Percentiles rank a stretch among this genome's conserved stretches.
phyloP scores from a whole-genome alignment of 345 rosid genomes.

The Brassica cretica region DNA sequence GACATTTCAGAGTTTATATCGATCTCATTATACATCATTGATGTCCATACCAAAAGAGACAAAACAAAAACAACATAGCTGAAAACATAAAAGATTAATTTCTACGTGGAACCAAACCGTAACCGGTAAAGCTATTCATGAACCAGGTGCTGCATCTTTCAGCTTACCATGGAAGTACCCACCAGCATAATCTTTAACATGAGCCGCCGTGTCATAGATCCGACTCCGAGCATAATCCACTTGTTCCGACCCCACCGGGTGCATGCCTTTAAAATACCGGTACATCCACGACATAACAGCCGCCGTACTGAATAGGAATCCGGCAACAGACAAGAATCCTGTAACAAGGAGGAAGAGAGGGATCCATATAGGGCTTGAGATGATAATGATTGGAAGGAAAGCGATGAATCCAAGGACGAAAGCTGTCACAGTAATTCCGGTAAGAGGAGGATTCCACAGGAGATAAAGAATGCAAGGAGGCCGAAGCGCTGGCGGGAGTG shows the following conservation, averaged over 20 bases:
- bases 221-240: conserved; percentile 69
- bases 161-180: conserved; percentile 74
- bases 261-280: conserved; percentile 62
- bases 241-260: conserved; percentile 69
- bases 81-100: background rate
- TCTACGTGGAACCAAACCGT: background rate
- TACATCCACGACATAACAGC: conserved; percentile 68
- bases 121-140: conserved; percentile 41
- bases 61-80: background rate
- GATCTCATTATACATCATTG: conserved; percentile 7
- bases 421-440: conserved; percentile 58
- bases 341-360: conserved; percentile 43
- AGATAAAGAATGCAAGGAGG: conserved; percentile 52
- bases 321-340: conserved; percentile 53
- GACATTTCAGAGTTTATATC: conserved; percentile 1
- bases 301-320: conserved; percentile 45
- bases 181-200: conserved; percentile 82
- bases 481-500: conserved; percentile 60
- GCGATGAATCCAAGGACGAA: conserved; percentile 51
- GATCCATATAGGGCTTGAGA: conserved; percentile 72
- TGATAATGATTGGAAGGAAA: conserved; percentile 58
- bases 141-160: conserved; percentile 97
- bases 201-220: conserved; percentile 76
- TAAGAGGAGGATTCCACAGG: conserved; percentile 64
- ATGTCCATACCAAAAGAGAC: conserved; percentile 2